Conservation (phyloP, 2,329 filamentous ascomycete genomes). For the Chaetomium sp. region DNA sequence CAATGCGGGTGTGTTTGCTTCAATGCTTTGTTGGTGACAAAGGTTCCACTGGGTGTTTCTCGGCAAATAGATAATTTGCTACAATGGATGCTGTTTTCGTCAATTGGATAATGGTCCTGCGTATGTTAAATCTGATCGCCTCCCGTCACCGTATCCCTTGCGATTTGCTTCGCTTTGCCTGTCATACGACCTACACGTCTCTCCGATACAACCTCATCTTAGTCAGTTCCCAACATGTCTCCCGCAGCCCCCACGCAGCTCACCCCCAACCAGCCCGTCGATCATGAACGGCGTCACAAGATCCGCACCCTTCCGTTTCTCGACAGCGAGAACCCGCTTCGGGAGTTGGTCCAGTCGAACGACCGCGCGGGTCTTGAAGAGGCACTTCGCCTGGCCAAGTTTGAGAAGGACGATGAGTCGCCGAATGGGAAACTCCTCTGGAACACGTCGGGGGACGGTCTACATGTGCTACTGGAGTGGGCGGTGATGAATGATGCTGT, state of each 20-base stretch:
- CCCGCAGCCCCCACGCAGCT: background rate
- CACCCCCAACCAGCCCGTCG: background rate
- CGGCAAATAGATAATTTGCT: no score
- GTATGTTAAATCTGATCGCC: no score
- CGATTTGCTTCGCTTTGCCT: no score
- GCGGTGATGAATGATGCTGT: no score
- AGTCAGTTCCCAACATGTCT: no score
- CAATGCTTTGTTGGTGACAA: no score
- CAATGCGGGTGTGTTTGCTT: background rate
- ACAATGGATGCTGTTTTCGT: no score
- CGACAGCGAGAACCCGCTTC: background rate
- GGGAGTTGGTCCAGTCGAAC: background rate
- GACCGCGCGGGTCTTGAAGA: background rate
- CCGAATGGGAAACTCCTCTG: background rate
- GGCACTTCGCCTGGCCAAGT: constrained; percentile 1
- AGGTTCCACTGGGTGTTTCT: no score
- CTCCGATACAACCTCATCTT: no score
- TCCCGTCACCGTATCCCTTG: no score
- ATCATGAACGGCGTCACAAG: background rate
- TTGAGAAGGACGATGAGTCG: background rate
- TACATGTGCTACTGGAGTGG: background rate
- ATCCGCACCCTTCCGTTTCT: background rate
- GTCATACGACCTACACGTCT: no score
- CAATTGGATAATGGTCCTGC: no score
- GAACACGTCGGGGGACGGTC: background rate